phyloP scores from a whole-genome alignment of 345 rosid genomes.

The Camelina laxa region DNA sequence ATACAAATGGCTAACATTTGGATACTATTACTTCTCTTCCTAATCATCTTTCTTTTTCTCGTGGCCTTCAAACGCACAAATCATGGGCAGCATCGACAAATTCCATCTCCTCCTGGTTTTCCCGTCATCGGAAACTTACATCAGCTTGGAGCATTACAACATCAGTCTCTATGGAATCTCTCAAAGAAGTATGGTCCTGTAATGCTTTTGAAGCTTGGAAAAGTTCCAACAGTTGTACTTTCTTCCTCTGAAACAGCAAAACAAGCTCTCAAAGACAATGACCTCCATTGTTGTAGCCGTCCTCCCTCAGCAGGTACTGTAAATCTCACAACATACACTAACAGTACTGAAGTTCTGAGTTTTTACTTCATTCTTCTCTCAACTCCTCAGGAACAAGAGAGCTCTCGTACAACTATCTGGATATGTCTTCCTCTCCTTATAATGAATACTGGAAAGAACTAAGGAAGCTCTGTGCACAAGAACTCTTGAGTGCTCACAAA shows the following conservation, averaged over 20 bases:
- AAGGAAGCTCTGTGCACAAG: slow-evolving; percentile 42
- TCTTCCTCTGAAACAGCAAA: slow-evolving; percentile 29
- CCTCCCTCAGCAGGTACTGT: not conserved
- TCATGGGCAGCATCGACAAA: not conserved
- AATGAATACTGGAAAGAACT: slow-evolving; percentile 49
- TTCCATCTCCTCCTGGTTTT: slow-evolving; percentile 18
- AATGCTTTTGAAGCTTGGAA: slow-evolving; percentile 39
- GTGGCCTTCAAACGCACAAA: slow-evolving; percentile 28
- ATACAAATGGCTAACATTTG: slow-evolving; percentile 5
- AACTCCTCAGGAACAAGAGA: slow-evolving; percentile 33
- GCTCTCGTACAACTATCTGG: slow-evolving; percentile 48
- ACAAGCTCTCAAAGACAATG: slow-evolving; percentile 18
- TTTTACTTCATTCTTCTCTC: not conserved
- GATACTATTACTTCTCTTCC: slow-evolving; percentile 4
- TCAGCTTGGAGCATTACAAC: slow-evolving; percentile 37
- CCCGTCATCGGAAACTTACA: slow-evolving; percentile 47
- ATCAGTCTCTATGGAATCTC: slow-evolving; percentile 40
- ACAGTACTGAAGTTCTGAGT: not conserved
- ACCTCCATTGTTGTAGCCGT: slow-evolving; percentile 28
- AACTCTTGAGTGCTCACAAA: slow-evolving; percentile 45
- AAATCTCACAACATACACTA: not conserved
- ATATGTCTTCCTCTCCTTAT: slow-evolving; percentile 49
- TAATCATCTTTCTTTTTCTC: not conserved
- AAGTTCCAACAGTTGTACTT: slow-evolving; percentile 31
- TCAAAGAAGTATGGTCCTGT: slow-evolving; percentile 42